A percentile compares a stretch with the other conserved stretches of the same genome.
These are phyloP conservation scores for Podospora comata DNA, from an alignment of 495 filamentous ascomycete genomes.

Conservation along the genomic window DNA sequence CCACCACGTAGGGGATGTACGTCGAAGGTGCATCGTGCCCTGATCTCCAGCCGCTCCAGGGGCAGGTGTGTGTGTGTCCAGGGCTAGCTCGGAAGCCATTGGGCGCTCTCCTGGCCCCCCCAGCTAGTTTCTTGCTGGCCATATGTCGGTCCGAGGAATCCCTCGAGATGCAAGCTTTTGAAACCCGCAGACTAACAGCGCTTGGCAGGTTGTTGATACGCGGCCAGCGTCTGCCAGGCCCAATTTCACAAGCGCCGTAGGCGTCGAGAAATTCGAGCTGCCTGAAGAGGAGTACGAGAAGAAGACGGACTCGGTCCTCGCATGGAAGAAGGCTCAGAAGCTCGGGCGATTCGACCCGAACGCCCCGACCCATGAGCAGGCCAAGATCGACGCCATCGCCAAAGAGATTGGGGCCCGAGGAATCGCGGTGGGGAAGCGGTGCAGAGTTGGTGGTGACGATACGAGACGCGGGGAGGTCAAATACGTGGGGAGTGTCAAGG, in stretches of 20 bases:
- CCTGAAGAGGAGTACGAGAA: constrained; percentile 77
- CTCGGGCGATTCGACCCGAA: constrained; percentile 91
- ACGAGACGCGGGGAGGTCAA: constrained; percentile 76
- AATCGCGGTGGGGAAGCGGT: constrained; percentile 62
- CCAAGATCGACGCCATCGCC: constrained; percentile 63
- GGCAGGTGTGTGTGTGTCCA: neutral
- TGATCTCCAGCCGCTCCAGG: neutral
- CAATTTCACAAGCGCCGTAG: constrained; percentile 74
- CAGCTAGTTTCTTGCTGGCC: constrained; percentile 2
- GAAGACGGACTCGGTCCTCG: constrained; percentile 79
- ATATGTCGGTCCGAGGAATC: neutral
- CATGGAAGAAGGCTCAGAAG: constrained; percentile 89
- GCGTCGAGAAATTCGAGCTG: constrained; percentile 82
- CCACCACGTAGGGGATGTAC: neutral
- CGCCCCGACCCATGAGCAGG: constrained; percentile 65
- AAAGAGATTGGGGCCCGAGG: constrained; percentile 64
- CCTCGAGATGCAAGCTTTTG: constrained; percentile 3
- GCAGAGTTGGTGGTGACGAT: constrained; percentile 61
- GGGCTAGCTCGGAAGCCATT: constrained; percentile 3
- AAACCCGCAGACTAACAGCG: constrained; percentile 21
- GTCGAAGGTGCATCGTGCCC: neutral
- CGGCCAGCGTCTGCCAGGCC: constrained; percentile 66
- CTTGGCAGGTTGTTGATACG: constrained; percentile 69
- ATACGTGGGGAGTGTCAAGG: constrained; percentile 77
- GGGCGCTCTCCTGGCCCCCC: neutral